Percentiles rank a stretch among this genome's conserved stretches.
Evolutionary conservation across 345 rosid species (phyloP).

Genomic region (Euphorbia tirucalli): DNA sequence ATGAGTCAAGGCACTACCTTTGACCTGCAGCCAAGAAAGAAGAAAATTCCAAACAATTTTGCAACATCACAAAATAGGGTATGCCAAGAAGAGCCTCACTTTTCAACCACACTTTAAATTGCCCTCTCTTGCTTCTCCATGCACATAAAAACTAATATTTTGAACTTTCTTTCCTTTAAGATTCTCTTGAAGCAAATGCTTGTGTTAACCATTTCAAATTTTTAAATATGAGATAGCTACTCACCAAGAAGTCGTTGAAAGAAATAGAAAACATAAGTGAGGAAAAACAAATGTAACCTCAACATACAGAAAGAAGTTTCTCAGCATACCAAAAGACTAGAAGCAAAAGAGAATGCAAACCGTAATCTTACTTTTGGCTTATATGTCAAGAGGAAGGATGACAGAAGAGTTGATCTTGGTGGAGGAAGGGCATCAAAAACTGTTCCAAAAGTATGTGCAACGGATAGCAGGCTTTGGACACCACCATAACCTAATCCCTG

Average conservation of each 20-base stretch:
- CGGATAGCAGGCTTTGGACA: slow-evolving; percentile 56
- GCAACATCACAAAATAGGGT: slow-evolving; percentile 1
- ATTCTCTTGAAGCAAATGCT: not conserved
- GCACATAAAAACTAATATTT: not conserved
- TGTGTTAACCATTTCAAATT: slow-evolving; percentile 3
- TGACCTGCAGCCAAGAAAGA: slow-evolving; percentile 41
- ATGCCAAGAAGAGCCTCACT: not conserved
- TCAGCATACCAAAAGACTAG: not conserved
- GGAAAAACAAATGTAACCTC: not conserved
- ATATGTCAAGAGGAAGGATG: slow-evolving; percentile 63
- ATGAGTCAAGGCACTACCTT: slow-evolving; percentile 57
- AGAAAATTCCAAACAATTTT: slow-evolving; percentile 3
- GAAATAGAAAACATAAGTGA: not conserved
- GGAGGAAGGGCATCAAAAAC: slow-evolving; percentile 59
- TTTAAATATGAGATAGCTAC: slow-evolving; percentile 2
- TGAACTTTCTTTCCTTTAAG: not conserved
- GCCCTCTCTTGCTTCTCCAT: slow-evolving; percentile 10
- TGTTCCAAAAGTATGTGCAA: slow-evolving; percentile 60
- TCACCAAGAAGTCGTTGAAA: not conserved
- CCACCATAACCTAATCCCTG: slow-evolving; percentile 63
- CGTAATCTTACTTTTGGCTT: slow-evolving; percentile 52
- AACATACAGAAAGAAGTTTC: too few species aligned
- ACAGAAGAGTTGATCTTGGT: slow-evolving; percentile 52
- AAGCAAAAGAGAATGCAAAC: slow-evolving; percentile 12
- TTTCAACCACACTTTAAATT: not conserved